Evolutionary conservation across 2,329 filamentous ascomycete species (phyloP).

Genomic region (Albophoma yamanashiensis): DNA sequence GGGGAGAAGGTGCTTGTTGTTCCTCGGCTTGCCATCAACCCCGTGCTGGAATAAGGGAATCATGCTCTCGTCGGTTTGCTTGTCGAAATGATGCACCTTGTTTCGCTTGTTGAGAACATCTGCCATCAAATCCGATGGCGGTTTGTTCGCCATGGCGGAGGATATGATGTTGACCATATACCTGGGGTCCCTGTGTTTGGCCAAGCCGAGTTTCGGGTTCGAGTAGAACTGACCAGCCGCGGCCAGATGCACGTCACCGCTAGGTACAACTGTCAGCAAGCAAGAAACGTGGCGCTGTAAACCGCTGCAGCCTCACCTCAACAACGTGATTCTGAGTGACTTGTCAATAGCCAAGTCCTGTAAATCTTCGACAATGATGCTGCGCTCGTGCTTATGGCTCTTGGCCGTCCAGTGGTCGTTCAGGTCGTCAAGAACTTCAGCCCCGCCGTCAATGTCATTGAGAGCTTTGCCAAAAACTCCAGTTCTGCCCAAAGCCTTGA

Average conservation of each 20-base stretch:
- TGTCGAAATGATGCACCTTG: constrained; percentile 62
- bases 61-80: constrained; percentile 86
- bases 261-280: constrained; percentile 15
- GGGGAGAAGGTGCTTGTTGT: constrained; percentile 82
- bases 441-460: constrained; percentile 83
- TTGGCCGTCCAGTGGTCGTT: constrained; percentile 98
- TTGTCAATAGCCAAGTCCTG: constrained; percentile 91
- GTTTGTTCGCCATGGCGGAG: constrained; percentile 87
- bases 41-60: constrained; percentile 86
- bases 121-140: constrained; percentile 76
- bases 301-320: constrained; percentile 41
- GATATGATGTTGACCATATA: constrained; percentile 97
- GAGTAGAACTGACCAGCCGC: constrained; percentile 94
- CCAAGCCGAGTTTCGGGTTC: constrained; percentile 65
- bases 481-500: constrained; percentile 77
- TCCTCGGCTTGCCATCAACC: constrained; percentile 78
- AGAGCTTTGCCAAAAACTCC: constrained; percentile 71
- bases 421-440: constrained; percentile 83
- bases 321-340: constrained; percentile 80
- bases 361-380: constrained; percentile 76
- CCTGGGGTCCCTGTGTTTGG: constrained; percentile 84
- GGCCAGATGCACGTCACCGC: constrained; percentile 87
- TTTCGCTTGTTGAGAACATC: constrained; percentile 92
- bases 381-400: constrained; percentile 84
- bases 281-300: too few relatives aligned